Conservation (phyloP, 163 green algal genomes). For the Chloromonas sp. region DNA sequence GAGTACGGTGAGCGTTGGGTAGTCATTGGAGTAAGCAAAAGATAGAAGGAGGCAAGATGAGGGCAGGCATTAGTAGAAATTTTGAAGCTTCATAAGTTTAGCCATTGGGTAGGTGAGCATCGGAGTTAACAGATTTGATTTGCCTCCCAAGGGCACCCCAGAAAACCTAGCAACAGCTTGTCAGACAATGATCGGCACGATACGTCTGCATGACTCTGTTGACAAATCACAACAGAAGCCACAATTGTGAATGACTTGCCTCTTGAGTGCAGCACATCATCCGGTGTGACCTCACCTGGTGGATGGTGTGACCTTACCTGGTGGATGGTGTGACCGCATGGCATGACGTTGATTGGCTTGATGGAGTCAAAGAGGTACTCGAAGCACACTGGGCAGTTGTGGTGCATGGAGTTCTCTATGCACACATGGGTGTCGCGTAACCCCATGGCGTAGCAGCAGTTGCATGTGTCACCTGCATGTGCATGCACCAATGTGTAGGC, state of each 20-base stretch:
- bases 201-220: no score
- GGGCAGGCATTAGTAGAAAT: neutral
- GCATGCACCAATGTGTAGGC: neutral
- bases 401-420: conserved; percentile 73
- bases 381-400: conserved; percentile 88
- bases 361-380: conserved; percentile 90
- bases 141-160: no score
- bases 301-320: neutral
- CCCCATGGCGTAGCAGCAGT: conserved; percentile 75
- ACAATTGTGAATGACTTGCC: no score
- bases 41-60: neutral
- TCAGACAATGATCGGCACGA: no score
- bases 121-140: no score
- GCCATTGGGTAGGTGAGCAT: no score
- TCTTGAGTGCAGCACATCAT: no score
- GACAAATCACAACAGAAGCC: no score
- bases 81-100: neutral
- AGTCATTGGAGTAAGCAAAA: no score
- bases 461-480: conserved; percentile 57
- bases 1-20: no score
- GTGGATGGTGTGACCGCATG: conserved; percentile 79
- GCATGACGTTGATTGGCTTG: conserved; percentile 73
- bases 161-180: no score
- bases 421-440: conserved; percentile 73
- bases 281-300: no score